phyloP scores from a whole-genome alignment of 371 early-diverging fungal species.

The Syncephalis plumigaleata region DNA sequence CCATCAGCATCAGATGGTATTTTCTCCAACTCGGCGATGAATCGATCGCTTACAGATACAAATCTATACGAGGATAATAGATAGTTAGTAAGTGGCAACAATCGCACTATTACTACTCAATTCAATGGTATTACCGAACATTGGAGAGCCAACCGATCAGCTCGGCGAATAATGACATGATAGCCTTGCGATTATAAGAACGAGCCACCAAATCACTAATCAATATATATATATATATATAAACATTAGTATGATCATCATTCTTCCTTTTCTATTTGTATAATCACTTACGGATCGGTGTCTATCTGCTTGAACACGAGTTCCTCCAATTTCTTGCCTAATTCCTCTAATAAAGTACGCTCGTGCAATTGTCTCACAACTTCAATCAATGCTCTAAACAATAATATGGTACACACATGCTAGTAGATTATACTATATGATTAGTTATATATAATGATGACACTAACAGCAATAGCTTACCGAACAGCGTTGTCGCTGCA shows the following conservation, averaged over 20 bases:
- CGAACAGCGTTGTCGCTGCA: conserved; percentile 1
- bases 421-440: conserved; percentile 14
- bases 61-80: conserved; percentile 24
- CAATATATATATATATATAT: not conserved
- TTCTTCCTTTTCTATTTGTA: too few relatives aligned
- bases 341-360: conserved; percentile 55
- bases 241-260: too few relatives aligned
- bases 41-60: conserved; percentile 83
- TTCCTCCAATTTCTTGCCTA: conserved; percentile 82
- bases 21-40: conserved; percentile 72
- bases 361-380: conserved; percentile 57
- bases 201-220: conserved; percentile 51
- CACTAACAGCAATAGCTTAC: not conserved
- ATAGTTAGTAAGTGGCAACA: too few relatives aligned
- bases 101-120: not conserved
- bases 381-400: conserved; percentile 72
- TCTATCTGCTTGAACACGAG: conserved; percentile 80
- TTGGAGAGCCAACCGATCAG: conserved; percentile 77
- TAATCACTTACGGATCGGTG: conserved; percentile 62
- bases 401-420: conserved; percentile 74
- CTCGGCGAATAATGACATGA: conserved; percentile 74
- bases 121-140: conserved; percentile 23
- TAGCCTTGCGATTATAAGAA: conserved; percentile 67
- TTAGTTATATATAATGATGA: not conserved
- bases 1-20: conserved; percentile 23